Conservation (phyloP, 495 filamentous ascomycete species). For the Aspergillus affinis region DNA sequence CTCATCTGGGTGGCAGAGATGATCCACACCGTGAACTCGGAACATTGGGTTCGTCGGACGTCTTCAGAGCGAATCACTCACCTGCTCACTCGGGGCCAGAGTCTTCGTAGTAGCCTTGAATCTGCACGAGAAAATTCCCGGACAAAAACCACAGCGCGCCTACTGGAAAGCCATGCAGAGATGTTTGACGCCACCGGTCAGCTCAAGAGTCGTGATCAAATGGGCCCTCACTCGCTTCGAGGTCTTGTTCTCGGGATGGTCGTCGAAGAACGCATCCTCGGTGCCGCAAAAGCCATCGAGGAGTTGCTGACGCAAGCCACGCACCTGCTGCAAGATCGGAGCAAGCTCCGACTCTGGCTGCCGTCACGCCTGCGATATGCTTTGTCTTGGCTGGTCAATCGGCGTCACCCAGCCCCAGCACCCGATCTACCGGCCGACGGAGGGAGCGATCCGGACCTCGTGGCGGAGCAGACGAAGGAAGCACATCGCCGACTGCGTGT, state of each 20-base stretch:
- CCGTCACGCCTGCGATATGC: conserved; percentile 14
- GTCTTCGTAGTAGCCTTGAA: conserved; percentile 4
- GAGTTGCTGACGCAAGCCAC: conserved; percentile 8
- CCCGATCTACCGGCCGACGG: background rate
- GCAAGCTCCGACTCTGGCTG: conserved; percentile 15
- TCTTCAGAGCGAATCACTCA: conserved; percentile 3
- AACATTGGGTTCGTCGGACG: conserved; percentile 13
- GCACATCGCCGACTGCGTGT: conserved; percentile 15
- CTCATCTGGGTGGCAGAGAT: conserved; percentile 8
- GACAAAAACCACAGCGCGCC: conserved; percentile 10
- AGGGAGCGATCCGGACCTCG: conserved; percentile 12
- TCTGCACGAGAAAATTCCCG: conserved; percentile 6
- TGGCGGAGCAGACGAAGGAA: conserved; percentile 10
- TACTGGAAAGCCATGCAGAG: conserved; percentile 15
- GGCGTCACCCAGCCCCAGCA: conserved; percentile 1
- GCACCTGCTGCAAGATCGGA: conserved; percentile 6
- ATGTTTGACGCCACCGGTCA: conserved; percentile 17
- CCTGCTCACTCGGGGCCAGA: background rate
- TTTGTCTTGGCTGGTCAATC: conserved; percentile 14
- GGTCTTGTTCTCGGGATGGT: conserved; percentile 23
- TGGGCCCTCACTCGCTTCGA: conserved; percentile 13
- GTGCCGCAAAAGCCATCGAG: conserved; percentile 9
- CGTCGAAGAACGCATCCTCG: conserved; percentile 23
- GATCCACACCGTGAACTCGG: conserved; percentile 16
- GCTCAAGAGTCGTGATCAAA: conserved; percentile 2